phyloP scores from a whole-genome alignment of 2,329 filamentous ascomycete species.

The Fusarium piperis region DNA sequence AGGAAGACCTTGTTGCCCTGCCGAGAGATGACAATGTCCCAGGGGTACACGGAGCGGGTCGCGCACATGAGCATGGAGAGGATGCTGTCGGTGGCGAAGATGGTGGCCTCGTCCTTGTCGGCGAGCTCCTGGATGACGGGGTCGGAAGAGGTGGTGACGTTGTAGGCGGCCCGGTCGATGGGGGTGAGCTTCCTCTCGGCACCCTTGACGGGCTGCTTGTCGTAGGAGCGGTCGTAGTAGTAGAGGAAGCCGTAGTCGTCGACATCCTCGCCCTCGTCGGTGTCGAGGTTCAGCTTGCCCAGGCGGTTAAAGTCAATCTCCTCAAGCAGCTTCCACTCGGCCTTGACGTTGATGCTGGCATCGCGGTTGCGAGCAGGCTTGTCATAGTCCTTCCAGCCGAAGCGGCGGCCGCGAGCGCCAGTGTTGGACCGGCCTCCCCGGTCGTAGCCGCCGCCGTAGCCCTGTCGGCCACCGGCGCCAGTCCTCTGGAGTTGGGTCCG shows the following conservation, averaged over 20 bases:
- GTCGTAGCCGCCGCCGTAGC: conserved; percentile 68
- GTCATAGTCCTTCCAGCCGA: conserved; percentile 99
- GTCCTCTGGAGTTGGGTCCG: conserved; percentile 76
- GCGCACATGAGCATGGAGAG: conserved; percentile 99
- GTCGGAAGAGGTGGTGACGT: conserved; percentile 95
- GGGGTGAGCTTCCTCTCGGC: conserved; percentile 87
- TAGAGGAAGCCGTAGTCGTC: conserved; percentile 97
- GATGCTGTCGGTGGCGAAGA: conserved; percentile 97
- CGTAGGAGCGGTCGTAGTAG: conserved; percentile 96
- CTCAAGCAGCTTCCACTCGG: conserved; percentile 94
- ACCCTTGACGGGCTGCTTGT: conserved; percentile 91
- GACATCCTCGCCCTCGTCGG: conserved; percentile 93
- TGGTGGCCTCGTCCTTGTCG: conserved; percentile 93
- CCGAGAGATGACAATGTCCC: conserved; percentile 94
- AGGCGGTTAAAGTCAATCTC: conserved; percentile 99
- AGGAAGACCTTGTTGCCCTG: conserved; percentile 98
- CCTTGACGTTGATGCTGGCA: conserved; percentile 93
- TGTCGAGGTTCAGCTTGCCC: conserved; percentile 93
- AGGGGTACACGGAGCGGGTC: conserved; percentile 94
- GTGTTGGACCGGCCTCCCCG: conserved; percentile 75
- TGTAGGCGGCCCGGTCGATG: conserved; percentile 95
- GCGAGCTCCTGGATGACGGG: conserved; percentile 97
- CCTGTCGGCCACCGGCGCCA: conserved; percentile 73
- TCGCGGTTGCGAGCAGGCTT: conserved; percentile 97
- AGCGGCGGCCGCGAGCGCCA: conserved; percentile 82